These are phyloP conservation scores for Boletus sp. DNA, from an alignment of 768 basidiomycete genomes.

Conservation along the genomic window DNA sequence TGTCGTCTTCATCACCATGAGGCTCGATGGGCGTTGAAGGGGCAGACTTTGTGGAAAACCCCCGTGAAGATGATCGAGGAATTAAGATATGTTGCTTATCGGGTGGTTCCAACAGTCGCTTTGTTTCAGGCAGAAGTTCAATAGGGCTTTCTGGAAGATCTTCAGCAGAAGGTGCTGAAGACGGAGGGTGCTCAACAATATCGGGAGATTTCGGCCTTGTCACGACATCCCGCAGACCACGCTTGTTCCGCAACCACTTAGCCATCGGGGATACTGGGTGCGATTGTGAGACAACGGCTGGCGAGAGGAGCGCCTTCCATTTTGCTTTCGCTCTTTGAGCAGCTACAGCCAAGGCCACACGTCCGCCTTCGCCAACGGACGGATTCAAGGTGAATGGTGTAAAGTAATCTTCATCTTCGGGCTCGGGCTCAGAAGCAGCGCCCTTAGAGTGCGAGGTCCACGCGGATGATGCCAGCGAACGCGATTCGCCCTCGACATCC, in stretches of 20 bases:
- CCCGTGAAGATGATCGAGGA: conserved; percentile 27
- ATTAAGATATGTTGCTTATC: conserved; percentile 21
- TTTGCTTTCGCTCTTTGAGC: conserved; percentile 55
- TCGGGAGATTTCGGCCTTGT: conserved; percentile 20
- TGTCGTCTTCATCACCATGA: conserved; percentile 40
- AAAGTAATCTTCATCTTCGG: conserved; percentile 43
- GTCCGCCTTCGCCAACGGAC: conserved; percentile 32
- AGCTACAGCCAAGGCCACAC: conserved; percentile 38
- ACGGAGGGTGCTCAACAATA: conserved; percentile 25
- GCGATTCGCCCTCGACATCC: conserved; percentile 44
- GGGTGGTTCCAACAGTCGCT: conserved; percentile 18
- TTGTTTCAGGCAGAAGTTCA: conserved; percentile 11
- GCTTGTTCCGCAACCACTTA: conserved; percentile 32
- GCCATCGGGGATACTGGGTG: conserved; percentile 25
- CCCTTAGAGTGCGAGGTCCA: conserved; percentile 44
- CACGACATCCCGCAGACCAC: conserved; percentile 9
- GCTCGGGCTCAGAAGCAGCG: conserved; percentile 25
- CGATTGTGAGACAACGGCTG: conserved; percentile 28
- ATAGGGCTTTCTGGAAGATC: conserved; percentile 22
- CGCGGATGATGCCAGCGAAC: conserved; percentile 52
- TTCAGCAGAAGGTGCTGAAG: conserved; percentile 23
- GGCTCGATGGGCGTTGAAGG: conserved; percentile 35
- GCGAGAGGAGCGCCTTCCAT: conserved; percentile 48
- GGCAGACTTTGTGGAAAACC: conserved; percentile 27
- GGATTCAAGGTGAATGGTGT: conserved; percentile 23